These are phyloP conservation scores for Schizochytrium sp. DNA, from an alignment of 108 stramenopile genomes.

Conservation along the genomic window DNA sequence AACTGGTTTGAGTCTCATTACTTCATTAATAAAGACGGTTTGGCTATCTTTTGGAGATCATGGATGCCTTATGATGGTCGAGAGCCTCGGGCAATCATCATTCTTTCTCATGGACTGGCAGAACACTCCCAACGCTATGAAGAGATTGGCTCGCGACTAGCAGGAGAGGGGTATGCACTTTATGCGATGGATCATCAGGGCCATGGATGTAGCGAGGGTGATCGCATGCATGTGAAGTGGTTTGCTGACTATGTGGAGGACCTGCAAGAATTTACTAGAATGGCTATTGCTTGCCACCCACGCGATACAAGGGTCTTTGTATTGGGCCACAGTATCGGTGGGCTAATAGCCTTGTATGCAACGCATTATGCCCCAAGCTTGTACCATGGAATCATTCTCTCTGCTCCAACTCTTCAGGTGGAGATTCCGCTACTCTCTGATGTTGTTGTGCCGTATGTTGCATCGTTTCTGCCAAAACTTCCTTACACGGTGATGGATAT, in stretches of 20 bases:
- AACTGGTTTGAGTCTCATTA: slow-evolving; percentile 42
- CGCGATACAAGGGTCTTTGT: background rate
- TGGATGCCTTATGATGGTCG: slow-evolving; percentile 5
- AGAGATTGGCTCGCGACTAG: background rate
- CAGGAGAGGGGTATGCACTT: slow-evolving; percentile 32
- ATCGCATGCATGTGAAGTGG: slow-evolving; percentile 30
- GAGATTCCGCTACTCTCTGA: slow-evolving; percentile 42
- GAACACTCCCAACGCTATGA: slow-evolving; percentile 47
- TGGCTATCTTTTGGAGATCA: slow-evolving; percentile 27
- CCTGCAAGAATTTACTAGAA: background rate
- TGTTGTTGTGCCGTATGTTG: background rate
- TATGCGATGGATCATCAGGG: slow-evolving; percentile 56
- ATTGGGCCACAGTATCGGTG: slow-evolving; percentile 10
- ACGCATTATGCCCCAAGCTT: slow-evolving; percentile 12
- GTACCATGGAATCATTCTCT: background rate
- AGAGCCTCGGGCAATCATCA: background rate
- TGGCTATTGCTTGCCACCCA: background rate
- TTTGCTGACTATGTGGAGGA: slow-evolving; percentile 50
- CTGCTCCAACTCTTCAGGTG: slow-evolving; percentile 16
- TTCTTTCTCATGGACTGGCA: slow-evolving; percentile 31
- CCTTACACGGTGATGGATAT: background rate
- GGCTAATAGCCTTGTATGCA: background rate
- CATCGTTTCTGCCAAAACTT: slow-evolving; percentile 9
- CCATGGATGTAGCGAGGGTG: slow-evolving; percentile 57
- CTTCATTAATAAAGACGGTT: slow-evolving; percentile 45